phyloP scores from a whole-genome alignment of 2,329 filamentous ascomycete species.

The Aspergillus sp. region DNA sequence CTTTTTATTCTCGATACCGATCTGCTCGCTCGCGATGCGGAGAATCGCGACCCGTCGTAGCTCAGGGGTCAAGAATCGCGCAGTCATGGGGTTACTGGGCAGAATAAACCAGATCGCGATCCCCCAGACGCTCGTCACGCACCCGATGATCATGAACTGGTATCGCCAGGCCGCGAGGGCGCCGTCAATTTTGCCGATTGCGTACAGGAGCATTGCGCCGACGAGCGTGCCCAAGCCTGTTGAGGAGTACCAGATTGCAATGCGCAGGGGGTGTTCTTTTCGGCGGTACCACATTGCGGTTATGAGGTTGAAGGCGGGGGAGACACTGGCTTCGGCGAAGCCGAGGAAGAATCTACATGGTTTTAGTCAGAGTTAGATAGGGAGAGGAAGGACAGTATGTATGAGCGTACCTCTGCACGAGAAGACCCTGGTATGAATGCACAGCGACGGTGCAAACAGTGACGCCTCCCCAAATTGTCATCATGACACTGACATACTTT shows the following conservation, averaged over 20 bases:
- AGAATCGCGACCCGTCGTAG: neutral
- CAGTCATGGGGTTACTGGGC: neutral
- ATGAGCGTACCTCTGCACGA: neutral
- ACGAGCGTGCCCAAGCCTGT: neutral
- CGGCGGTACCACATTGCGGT: neutral
- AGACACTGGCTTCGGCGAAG: neutral
- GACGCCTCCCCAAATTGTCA: neutral
- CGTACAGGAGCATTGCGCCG: neutral
- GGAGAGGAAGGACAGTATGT: neutral
- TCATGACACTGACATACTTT: neutral
- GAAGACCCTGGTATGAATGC: neutral
- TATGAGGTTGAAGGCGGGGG: neutral
- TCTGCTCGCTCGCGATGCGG: neutral
- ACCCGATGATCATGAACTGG: constrained; percentile 1
- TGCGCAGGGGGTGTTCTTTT: neutral
- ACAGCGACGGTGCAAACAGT: neutral
- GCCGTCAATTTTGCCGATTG: neutral
- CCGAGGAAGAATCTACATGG: neutral
- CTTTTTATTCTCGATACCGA: constrained; percentile 15
- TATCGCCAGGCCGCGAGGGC: neutral
- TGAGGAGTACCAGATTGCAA: neutral
- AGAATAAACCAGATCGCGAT: neutral
- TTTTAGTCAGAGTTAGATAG: neutral
- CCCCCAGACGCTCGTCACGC: neutral
- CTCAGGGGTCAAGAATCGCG: neutral